Percentiles rank a stretch among this genome's conserved stretches.
phyloP scores from a whole-genome alignment of 768 basidiomycete species.

The Lactifluus piperatus region DNA sequence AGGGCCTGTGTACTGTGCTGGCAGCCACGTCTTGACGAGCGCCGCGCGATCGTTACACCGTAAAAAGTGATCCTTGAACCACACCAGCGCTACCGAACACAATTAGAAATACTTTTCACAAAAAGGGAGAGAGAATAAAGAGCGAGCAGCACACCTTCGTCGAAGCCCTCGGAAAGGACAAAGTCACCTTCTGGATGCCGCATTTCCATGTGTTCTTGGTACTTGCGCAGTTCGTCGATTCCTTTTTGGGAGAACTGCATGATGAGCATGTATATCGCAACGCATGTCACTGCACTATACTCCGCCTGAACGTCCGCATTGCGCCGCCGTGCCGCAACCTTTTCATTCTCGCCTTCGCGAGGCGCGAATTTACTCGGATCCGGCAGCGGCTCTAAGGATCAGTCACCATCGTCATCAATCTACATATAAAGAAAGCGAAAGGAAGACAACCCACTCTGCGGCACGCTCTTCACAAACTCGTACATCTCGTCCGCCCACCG shows the following conservation, averaged over 20 bases:
- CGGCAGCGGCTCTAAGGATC: constrained; percentile 58
- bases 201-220: constrained; percentile 79
- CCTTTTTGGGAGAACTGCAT: constrained; percentile 93
- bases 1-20: constrained; percentile 72
- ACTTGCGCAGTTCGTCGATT: constrained; percentile 70
- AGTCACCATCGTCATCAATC: constrained; percentile 12
- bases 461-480: constrained; percentile 75
- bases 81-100: constrained; percentile 52
- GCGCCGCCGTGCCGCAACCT: constrained; percentile 56
- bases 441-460: constrained; percentile 54
- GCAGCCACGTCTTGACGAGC: constrained; percentile 80
- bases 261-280: constrained; percentile 83
- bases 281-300: constrained; percentile 75
- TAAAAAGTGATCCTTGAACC: constrained; percentile 92
- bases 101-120: constrained; percentile 15
- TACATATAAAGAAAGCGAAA: neutral
- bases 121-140: neutral
- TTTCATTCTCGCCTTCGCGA: constrained; percentile 65
- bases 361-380: constrained; percentile 69
- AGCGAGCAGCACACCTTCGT: constrained; percentile 47
- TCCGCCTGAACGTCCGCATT: constrained; percentile 74
- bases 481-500: constrained; percentile 96
- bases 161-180: constrained; percentile 69
- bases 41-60: constrained; percentile 92
- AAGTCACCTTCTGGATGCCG: constrained; percentile 67